Evolutionary conservation across 805 yeast genomes (phyloP), one percentile per base, ranked within the genome.

Genomic region (Saccharomyces eubayanus): DNA sequence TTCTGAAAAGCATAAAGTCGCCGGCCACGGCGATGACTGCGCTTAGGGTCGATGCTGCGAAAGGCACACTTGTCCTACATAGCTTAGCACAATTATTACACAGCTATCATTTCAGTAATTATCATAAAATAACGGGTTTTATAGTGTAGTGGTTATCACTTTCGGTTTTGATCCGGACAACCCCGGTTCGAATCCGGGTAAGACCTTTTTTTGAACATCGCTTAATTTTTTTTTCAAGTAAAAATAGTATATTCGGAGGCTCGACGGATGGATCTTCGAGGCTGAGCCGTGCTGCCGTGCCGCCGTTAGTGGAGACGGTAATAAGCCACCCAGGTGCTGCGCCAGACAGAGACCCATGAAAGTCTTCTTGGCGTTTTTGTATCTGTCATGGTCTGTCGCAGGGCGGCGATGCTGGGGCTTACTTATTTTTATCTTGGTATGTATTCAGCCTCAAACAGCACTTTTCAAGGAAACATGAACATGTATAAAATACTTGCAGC

Each of bases 101-200:
- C 24, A 24, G 24, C 24, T 24, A 2, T 2, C 3, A 3, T 24
- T 24, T 24, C 24, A 24, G 3, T 24, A 3, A 24, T 24, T 24
- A 24, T 24, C 24, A 24, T 24, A 10, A n/a, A 36, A 36, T 28
- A 28, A 16, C 9, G 4, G 43, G 43, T 36, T 36, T 36, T 80
- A 79, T 82, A 81, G 86, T 82, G 86, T 82, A 82, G 86, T 80
- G 86, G 86, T 82, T 80, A 82, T 82, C 86, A 82, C 87, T 76
- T 77, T 81, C 80, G 86, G 86, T 82, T 82, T 79, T 82, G 87
- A 82, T 82, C 87, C 87, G 80, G 71, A 75, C 82, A 80, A 82
- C 87, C 85, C 86, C 86, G 81, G 87, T 82, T 82, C 87, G 87
- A 82, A 80, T 81, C 87, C 87, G 87, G 87, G 87, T 79, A 80